These are phyloP conservation scores for Hemisphaericaspora xylanilytica DNA, from an alignment of 1,139 yeast species.

Conservation along the genomic window DNA sequence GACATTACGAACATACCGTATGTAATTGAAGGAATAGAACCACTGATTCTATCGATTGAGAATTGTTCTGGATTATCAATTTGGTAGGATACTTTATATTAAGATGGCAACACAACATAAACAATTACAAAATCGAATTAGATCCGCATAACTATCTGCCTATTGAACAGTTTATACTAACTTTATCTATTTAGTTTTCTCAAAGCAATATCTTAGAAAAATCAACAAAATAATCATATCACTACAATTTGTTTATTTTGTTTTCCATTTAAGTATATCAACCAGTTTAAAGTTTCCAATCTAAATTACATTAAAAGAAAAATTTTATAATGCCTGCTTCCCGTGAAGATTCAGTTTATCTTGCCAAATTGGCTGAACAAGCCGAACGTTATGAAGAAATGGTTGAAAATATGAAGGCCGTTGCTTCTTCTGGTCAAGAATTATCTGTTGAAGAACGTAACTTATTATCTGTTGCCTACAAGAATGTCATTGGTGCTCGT, in stretches of 20 bases:
- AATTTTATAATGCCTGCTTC: constrained; percentile 64
- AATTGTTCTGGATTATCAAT: too few relatives aligned
- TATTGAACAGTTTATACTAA: neutral
- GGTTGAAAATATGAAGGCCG: constrained; percentile 98
- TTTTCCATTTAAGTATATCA: neutral
- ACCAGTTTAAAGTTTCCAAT: neutral
- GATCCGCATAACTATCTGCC: neutral
- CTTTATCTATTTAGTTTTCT: neutral
- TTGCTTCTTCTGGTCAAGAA: constrained; percentile 94
- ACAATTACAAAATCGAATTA: neutral
- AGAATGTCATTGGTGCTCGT: constrained; percentile 98
- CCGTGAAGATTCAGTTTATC: constrained; percentile 98
- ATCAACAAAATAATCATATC: neutral
- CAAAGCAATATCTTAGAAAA: neutral
- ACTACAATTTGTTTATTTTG: neutral
- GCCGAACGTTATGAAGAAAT: constrained; percentile 99
- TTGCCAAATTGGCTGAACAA: constrained; percentile 99
- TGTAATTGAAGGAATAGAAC: too few relatives aligned
- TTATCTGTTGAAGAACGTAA: constrained; percentile 97
- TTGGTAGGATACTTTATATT: too few relatives aligned
- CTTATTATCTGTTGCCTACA: constrained; percentile 94
- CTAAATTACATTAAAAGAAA: neutral
- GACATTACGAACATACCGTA: too few relatives aligned
- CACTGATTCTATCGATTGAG: too few relatives aligned
- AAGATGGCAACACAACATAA: too few relatives aligned